Evolutionary conservation across 2,329 filamentous ascomycete species (phyloP).

Genomic region (Trichophyton rubrum): DNA sequence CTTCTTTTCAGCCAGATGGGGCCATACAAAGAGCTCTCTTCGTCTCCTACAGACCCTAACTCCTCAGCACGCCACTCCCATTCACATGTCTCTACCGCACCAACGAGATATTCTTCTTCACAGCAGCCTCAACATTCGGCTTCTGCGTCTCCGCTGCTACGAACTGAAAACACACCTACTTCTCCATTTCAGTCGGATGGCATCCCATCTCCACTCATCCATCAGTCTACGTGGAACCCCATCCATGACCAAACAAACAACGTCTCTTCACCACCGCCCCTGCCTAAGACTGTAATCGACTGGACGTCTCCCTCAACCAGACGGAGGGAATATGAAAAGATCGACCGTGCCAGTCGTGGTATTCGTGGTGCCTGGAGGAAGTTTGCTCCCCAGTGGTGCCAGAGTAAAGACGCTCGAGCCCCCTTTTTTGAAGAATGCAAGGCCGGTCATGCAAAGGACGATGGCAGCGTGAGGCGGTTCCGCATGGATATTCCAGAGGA

Average conservation of each 20-base stretch:
- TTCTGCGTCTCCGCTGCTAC: slow-evolving; percentile 81
- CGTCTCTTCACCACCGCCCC: slow-evolving; percentile 12
- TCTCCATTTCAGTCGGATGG: slow-evolving; percentile 6
- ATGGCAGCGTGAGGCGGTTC: slow-evolving; percentile 35
- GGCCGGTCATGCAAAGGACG: slow-evolving; percentile 26
- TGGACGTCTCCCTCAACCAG: slow-evolving; percentile 36
- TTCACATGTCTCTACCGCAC: background rate
- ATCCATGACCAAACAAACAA: background rate
- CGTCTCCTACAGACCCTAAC: background rate
- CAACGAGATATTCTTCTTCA: background rate
- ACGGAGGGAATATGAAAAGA: slow-evolving; percentile 40
- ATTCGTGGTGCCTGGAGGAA: slow-evolving; percentile 32
- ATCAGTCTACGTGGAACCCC: slow-evolving; percentile 5
- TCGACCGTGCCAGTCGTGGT: slow-evolving; percentile 35
- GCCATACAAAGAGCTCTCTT: background rate
- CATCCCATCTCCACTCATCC: background rate
- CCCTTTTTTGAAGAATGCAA: slow-evolving; percentile 33
- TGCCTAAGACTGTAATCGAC: slow-evolving; percentile 32
- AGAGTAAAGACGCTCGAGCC: slow-evolving; percentile 21
- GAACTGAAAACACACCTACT: slow-evolving; percentile 76
- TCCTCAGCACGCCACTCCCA: background rate
- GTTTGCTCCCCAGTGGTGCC: slow-evolving; percentile 31
- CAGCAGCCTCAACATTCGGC: slow-evolving; percentile 57
- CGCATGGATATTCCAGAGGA: slow-evolving; percentile 30
- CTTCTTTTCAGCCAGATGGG: slow-evolving; percentile 22